These are phyloP conservation scores for Bruguiera hainesii DNA, from an alignment of 441 rosid species.

Conservation along the genomic window DNA sequence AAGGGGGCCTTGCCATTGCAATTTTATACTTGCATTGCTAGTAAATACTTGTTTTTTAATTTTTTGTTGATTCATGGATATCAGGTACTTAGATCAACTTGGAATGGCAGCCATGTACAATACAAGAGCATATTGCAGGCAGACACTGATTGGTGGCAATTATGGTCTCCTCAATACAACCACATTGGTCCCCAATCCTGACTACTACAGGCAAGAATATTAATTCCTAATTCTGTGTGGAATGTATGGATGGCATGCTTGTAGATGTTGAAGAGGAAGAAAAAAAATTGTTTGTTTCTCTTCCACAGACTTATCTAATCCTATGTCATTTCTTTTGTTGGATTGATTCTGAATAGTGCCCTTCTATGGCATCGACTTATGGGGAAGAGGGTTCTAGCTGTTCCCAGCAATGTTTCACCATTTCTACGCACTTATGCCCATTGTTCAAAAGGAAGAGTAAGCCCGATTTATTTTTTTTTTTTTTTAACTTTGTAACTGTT, in stretches of 20 bases:
- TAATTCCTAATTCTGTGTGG: not conserved
- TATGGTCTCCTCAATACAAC: constrained; percentile 72
- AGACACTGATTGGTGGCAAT: constrained; percentile 85
- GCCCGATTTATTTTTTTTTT: constrained; percentile 15
- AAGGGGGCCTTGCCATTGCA: not conserved
- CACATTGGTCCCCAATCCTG: constrained; percentile 79
- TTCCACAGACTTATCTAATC: constrained; percentile 13
- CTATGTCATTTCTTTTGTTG: constrained; percentile 13
- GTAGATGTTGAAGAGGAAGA: not conserved
- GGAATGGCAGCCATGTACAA: constrained; percentile 84
- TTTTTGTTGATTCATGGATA: constrained; percentile 4
- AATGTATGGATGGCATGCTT: not conserved
- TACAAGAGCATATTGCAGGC: constrained; percentile 92
- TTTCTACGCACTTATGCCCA: constrained; percentile 78
- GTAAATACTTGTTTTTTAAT: not conserved
- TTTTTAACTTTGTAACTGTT: not conserved
- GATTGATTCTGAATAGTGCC: constrained; percentile 48
- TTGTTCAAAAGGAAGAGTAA: constrained; percentile 91
- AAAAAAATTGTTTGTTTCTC: not conserved
- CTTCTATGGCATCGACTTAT: constrained; percentile 96
- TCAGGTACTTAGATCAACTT: constrained; percentile 96
- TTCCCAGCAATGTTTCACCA: constrained; percentile 50
- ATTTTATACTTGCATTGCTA: not conserved
- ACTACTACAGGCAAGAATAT: constrained; percentile 82
- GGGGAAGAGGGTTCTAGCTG: constrained; percentile 79